Evolutionary conservation across 2,329 filamentous ascomycete genomes (phyloP).

Genomic region (Pestalotiopsis fici): DNA sequence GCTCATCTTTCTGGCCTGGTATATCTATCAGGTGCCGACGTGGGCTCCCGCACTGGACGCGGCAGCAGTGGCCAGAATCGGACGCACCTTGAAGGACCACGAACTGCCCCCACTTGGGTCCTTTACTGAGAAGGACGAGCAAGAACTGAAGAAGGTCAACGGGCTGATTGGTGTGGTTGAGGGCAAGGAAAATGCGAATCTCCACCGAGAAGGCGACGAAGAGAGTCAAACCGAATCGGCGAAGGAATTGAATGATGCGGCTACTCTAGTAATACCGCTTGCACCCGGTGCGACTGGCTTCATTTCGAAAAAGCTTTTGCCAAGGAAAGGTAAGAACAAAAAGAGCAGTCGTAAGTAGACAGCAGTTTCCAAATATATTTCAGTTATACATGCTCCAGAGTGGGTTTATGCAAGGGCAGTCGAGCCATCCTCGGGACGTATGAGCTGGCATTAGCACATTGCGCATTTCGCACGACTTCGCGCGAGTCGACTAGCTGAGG

Average conservation of each 20-base stretch:
- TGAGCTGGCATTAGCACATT: too few relatives aligned
- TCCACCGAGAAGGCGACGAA: not conserved
- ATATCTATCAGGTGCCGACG: constrained; percentile 15
- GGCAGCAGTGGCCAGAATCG: constrained; percentile 11
- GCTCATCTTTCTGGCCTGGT: constrained; percentile 3
- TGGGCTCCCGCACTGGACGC: constrained; percentile 13
- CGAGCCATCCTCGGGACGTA: too few relatives aligned
- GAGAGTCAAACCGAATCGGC: not conserved
- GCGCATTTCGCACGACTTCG: too few relatives aligned
- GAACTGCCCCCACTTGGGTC: constrained; percentile 13
- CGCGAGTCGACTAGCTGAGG: too few relatives aligned
- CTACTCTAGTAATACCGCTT: not conserved
- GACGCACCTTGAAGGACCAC: constrained; percentile 10
- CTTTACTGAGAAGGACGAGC: constrained; percentile 8
- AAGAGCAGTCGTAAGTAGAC: not conserved
- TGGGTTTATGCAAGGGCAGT: too few relatives aligned
- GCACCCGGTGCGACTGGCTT: not conserved
- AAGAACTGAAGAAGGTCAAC: constrained; percentile 9
- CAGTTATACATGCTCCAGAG: too few relatives aligned
- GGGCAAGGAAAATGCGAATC: not conserved
- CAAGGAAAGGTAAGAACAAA: not conserved
- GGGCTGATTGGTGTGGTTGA: constrained; percentile 6
- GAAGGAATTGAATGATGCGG: not conserved
- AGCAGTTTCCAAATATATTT: too few relatives aligned
- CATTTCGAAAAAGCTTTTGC: not conserved